phyloP scores from a whole-genome alignment of 345 rosid genomes.

The Boechera stricta region DNA sequence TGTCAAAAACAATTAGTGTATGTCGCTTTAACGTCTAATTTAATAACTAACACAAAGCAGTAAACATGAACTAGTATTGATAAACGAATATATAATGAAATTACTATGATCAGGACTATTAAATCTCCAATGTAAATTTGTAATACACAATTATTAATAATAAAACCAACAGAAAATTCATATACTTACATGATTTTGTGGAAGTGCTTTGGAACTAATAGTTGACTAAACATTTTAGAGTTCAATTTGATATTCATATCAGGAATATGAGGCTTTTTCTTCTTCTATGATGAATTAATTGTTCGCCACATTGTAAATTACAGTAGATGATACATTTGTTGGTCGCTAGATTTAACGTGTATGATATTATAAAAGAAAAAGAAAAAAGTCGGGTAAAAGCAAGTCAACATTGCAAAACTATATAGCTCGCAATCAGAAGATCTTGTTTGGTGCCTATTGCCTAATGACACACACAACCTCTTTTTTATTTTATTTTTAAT shows the following conservation, averaged over 20 bases:
- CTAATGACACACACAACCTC: constrained; percentile 1
- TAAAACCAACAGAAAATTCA: background rate
- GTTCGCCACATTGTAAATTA: too few relatives aligned
- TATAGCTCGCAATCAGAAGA: constrained; percentile 14
- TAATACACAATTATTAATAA: background rate
- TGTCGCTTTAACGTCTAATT: background rate
- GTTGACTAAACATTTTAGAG: background rate
- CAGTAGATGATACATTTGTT: too few relatives aligned
- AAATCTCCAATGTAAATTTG: background rate
- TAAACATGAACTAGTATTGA: background rate
- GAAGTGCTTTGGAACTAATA: background rate
- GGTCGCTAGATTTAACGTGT: background rate
- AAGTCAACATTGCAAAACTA: background rate
- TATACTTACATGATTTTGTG: background rate
- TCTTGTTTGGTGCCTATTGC: constrained; percentile 30
- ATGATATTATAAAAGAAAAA: background rate
- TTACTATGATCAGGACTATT: too few relatives aligned
- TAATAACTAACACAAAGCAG: background rate
- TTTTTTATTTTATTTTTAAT: background rate
- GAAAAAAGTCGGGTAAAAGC: background rate
- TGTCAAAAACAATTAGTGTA: background rate
- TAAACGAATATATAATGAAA: too few relatives aligned
- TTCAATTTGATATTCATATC: too few relatives aligned
- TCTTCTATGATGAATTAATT: too few relatives aligned
- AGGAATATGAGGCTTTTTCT: too few relatives aligned